Base-by-base conservation (phyloP, 768 basidiomycete genomes). In the Termitomyces sp. region DNA sequence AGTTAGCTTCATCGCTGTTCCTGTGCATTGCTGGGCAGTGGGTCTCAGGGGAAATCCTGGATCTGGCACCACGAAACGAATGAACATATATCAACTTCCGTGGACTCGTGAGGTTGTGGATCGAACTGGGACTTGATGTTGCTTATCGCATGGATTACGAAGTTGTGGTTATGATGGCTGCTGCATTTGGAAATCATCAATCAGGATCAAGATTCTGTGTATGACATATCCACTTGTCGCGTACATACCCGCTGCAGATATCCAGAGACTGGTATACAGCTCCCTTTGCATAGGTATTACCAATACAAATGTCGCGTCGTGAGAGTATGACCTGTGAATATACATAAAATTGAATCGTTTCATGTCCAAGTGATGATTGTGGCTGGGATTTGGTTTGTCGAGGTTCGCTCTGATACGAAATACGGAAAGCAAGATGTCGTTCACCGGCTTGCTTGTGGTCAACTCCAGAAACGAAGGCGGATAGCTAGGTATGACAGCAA, bases 401-500 rank as follows among this genome's bases (percentile, higher is more conserved):
- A 31, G 7, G 15, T 40, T 31, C 15, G 25, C 12, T 14, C 36
- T 20, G 51, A 52, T 20, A 15, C 4, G 14, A 20, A 3, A 10
- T 25, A 14, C 9, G 14, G 12, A 54, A 40, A 29, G 2, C 31
- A 14, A 57, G 12, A 25, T 10, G 11, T 17, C 42, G 15, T 10
- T 12, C 34, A 9, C 14, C 29, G 15, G 20, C 14, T 37, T 40
- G 7, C 17, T 8, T 17, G 14, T 40, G 10, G 29, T 58, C 56
- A 56, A 43, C 58, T 57, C n/a, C 66, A 56, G 20, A 80, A 54
- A 76, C 81, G 80, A 61, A 79, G 71, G 31, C 80, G 81, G 60
- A 84, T 72, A 1, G 73, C 64, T 1, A 76, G 66, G 59, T 84
- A 88, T 3, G 69, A 67, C 0, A 81, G 68, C 38, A 74, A 70